These are phyloP conservation scores for Lasiosphaeriaceae sp. DNA, from an alignment of 495 filamentous ascomycete species.

Conservation along the genomic window DNA sequence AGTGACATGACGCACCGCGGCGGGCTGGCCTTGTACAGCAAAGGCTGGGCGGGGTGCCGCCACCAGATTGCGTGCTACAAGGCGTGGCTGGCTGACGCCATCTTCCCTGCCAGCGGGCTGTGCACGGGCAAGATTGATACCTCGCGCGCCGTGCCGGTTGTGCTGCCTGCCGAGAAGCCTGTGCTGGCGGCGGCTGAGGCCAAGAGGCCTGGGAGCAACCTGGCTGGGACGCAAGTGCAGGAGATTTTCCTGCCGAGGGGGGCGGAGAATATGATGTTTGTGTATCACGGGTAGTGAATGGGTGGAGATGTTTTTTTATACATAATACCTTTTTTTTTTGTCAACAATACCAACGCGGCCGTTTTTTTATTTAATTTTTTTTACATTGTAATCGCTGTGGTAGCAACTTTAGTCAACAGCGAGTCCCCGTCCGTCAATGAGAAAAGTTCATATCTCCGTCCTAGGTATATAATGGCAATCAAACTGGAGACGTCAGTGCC, in stretches of 20 bases:
- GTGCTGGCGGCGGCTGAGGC: not conserved
- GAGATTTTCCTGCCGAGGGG: not conserved
- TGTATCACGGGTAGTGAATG: not conserved
- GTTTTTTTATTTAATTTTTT: too few relatives aligned
- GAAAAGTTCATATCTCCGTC: too few relatives aligned
- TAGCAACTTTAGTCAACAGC: too few relatives aligned
- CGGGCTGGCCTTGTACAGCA: slow-evolving; percentile 10
- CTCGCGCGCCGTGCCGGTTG: not conserved
- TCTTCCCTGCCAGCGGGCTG: slow-evolving; percentile 6
- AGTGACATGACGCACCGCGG: slow-evolving; percentile 11
- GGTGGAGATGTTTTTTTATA: not conserved
- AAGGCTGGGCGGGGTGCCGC: slow-evolving; percentile 11
- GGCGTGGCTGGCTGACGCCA: slow-evolving; percentile 5
- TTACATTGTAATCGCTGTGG: too few relatives aligned
- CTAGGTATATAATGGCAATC: too few relatives aligned
- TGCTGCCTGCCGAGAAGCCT: not conserved
- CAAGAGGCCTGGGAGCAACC: not conserved
- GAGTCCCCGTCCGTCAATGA: too few relatives aligned
- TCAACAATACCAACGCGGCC: too few relatives aligned
- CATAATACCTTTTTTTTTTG: not conserved
- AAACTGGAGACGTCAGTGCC: too few relatives aligned
- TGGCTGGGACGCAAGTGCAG: not conserved
- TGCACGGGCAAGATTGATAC: slow-evolving; percentile 10
- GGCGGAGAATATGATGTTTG: slow-evolving; percentile 1
- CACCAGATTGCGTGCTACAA: slow-evolving; percentile 10